These are phyloP conservation scores for Murraya paniculata DNA, from an alignment of 345 rosid genomes.

Conservation along the genomic window DNA sequence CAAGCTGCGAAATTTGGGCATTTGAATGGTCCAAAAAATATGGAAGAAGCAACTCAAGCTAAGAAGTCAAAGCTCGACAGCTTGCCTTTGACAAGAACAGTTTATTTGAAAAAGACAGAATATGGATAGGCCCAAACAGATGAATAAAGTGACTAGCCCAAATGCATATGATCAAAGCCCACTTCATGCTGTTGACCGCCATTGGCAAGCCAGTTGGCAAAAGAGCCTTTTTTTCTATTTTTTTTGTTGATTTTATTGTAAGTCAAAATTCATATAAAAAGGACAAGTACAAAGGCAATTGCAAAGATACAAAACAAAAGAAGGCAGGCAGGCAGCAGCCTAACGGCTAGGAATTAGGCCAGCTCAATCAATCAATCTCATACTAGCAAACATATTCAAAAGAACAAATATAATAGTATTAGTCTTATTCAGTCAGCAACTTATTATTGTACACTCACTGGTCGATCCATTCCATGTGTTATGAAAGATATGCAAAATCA, in stretches of 20 bases:
- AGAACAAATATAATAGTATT: background rate
- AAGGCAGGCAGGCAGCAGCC: background rate
- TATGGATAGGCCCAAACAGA: background rate
- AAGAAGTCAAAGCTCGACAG: background rate
- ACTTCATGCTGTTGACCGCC: background rate
- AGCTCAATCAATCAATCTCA: constrained; percentile 1
- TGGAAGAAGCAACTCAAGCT: background rate
- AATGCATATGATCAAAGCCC: background rate
- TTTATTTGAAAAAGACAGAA: background rate
- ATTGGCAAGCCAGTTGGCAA: background rate
- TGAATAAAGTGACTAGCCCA: background rate
- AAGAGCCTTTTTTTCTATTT: too few relatives aligned
- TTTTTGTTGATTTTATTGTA: background rate
- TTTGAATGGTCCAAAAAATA: constrained; percentile 1
- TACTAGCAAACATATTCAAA: background rate
- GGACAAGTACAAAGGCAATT: background rate
- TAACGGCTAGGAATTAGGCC: background rate
- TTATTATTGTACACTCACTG: background rate
- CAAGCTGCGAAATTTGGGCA: background rate
- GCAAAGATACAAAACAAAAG: too few relatives aligned
- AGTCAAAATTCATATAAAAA: background rate
- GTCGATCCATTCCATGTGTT: background rate
- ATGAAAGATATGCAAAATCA: background rate
- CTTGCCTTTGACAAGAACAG: background rate
- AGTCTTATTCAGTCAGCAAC: background rate